These are phyloP conservation scores for Verticillium albo-atrum DNA, from an alignment of 2,329 filamentous ascomycete species.

Conservation along the genomic window DNA sequence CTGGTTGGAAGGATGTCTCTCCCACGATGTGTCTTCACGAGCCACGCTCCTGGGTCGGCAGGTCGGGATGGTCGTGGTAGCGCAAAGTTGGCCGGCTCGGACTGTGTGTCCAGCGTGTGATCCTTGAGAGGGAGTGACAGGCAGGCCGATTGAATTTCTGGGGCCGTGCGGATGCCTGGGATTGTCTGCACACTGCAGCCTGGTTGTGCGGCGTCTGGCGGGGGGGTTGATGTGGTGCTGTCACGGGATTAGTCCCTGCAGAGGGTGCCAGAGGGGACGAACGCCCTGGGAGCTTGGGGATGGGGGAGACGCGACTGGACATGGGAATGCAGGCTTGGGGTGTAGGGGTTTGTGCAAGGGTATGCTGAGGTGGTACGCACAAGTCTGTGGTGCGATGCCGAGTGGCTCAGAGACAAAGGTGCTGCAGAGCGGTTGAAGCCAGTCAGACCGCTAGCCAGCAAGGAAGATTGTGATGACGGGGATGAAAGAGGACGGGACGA, in stretches of 20 bases:
- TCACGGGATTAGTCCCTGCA: neutral
- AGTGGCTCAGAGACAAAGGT: neutral
- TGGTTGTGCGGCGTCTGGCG: neutral
- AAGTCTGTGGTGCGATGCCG: neutral
- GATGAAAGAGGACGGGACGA: neutral
- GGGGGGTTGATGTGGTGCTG: neutral
- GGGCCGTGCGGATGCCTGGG: neutral
- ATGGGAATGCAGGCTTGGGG: neutral
- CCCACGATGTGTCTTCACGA: neutral
- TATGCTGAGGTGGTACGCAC: neutral
- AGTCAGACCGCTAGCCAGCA: neutral
- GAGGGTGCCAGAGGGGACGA: neutral
- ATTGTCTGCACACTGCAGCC: neutral
- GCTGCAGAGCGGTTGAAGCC: neutral
- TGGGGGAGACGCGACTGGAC: neutral
- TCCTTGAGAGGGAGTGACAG: neutral
- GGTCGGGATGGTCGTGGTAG: neutral
- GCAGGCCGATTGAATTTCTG: neutral
- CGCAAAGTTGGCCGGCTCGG: neutral
- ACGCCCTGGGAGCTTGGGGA: neutral
- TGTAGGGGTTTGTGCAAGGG: constrained; percentile 1
- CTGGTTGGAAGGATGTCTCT: neutral
- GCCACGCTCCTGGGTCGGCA: neutral
- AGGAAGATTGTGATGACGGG: neutral
- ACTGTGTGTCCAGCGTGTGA: neutral